phyloP scores from a whole-genome alignment of 1,284 basidiomycete genomes.

The Schizophyllum amplum region DNA sequence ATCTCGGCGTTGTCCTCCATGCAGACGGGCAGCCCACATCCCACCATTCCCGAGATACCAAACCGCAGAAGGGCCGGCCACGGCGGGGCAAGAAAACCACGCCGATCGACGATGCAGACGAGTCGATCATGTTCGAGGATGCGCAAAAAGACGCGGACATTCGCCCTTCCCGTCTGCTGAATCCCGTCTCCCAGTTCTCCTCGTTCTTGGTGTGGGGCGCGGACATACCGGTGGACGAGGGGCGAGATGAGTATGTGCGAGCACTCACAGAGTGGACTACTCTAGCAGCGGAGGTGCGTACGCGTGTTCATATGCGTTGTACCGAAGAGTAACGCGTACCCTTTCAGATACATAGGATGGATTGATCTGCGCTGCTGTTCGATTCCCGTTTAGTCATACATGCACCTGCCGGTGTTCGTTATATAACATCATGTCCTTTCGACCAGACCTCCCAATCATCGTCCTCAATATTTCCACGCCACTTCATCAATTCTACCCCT shows the following conservation, averaged over 20 bases:
- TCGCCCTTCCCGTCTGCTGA: slow-evolving; percentile 26
- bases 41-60: slow-evolving; percentile 11
- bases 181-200: slow-evolving; percentile 45
- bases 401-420: too few relatives aligned
- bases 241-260: slow-evolving; percentile 60
- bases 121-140: slow-evolving; percentile 13
- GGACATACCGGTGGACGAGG: slow-evolving; percentile 59
- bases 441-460: too few relatives aligned
- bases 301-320: slow-evolving; percentile 1
- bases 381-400: too few relatives aligned
- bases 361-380: background rate
- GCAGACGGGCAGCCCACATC: slow-evolving; percentile 15
- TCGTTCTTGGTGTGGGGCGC: slow-evolving; percentile 66
- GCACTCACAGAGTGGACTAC: slow-evolving; percentile 58
- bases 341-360: slow-evolving; percentile 16
- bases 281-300: slow-evolving; percentile 49
- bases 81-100: slow-evolving; percentile 16
- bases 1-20: slow-evolving; percentile 53
- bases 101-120: slow-evolving; percentile 19
- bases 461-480: too few relatives aligned
- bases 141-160: slow-evolving; percentile 12
- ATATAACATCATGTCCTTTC: too few relatives aligned
- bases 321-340: background rate
- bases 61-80: slow-evolving; percentile 14
- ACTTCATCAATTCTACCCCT: too few relatives aligned